phyloP scores from a whole-genome alignment of 176 grass and related monocot species.

The barley (Hordeum vulgare) region MorexV3_pseudomolecules_assembly NC_058519.1:614659245-614659744 shows the following conservation, averaged over 20 bases:
- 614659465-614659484: background rate
- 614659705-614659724: too few species aligned
- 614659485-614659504: background rate
- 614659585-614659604: background rate
- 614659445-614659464: background rate
- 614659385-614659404: background rate
- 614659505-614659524: background rate
- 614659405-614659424: background rate
- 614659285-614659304: conserved; percentile 83
- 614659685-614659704: too few species aligned
- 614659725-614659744: too few species aligned
- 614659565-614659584: background rate
- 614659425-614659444: background rate
- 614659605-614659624: too few species aligned
- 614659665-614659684: too few species aligned
- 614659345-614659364: background rate
- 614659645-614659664: too few species aligned
- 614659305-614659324: conserved; percentile 80
- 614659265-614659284: conserved; percentile 95
- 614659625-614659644: too few species aligned
- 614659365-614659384: background rate
- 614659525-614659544: background rate
- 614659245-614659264: conserved; percentile 68
- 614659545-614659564: background rate
- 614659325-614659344: background rate